Base-by-base conservation (phyloP, 2,329 filamentous ascomycete genomes). In the Colletotrichum shisoi region DNA sequence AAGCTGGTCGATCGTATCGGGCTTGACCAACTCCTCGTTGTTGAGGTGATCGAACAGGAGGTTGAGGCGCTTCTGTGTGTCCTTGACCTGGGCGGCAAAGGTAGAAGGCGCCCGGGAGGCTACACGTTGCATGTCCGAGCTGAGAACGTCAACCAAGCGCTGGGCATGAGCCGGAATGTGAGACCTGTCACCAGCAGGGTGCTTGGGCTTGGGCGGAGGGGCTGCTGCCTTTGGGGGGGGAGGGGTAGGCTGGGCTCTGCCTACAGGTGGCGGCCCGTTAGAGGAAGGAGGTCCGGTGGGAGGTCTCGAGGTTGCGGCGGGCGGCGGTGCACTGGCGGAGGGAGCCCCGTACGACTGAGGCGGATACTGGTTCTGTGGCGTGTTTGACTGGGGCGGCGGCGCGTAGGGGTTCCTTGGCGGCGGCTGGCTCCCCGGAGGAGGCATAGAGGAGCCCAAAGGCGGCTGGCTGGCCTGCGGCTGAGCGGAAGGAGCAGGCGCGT, bases 41-140 rank as follows among this genome's bases (percentile, higher is more conserved):
- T 98, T 99, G 53, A 99, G 84, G 77, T 97, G 93, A 75, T 99
- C 94, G 76, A 97, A 98, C n/a, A 99, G 83, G 57, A 97, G 89
- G 73, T 91, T 92, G 67, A 99, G 85, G 34, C 95, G 89, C 80
- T 97, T 97, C 77, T 97, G 92, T 2, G 94, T 95, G 76, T 98
- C 95, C 73, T 93, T 91, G 21, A 99, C 93, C 76, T 98, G 94
- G 15, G 89, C 85, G 70, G 92, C 90, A 80, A 95, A 97, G 17
- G 90, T 89, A n/a, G 90, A 83, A 19, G 95, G 95, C 0, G 95
- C 95, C 72, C 92, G 91, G 39, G 89, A 81, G 67, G 94, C 94
- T 62, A 99, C 91, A 40, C 93, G 91, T 73, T 94, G 89, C 87
- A 98, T 93, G 72, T 98, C 94, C 39, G 86, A 85, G 61, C 83